Base-by-base conservation (phyloP, 495 filamentous ascomycete species). In the Talaromyces thailandensis region DNA sequence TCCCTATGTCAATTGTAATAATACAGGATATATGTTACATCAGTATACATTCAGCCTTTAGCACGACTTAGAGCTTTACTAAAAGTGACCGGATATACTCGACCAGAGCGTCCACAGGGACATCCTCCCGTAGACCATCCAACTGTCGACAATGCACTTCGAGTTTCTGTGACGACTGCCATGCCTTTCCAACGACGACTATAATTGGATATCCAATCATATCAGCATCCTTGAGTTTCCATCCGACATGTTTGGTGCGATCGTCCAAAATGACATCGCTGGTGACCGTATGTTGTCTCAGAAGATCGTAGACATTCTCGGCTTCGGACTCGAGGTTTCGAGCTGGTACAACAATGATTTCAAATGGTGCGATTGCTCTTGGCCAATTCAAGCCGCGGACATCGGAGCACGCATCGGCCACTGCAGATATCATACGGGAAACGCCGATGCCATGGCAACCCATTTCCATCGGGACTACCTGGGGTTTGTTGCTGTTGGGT, bases 381-480 rank as follows among this genome's bases (percentile, higher is more conserved):
- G 94, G 94, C 94, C 94, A 98, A 66, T 90, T 92, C 14, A 98
- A 79, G 0, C 94, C 94, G 56, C 80, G 84, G 2, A 81, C 65
- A 65, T 94, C 89, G 0, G 85, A 79, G n/a, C 92, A 75, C 6
- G 78, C 70, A 61, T 92, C 86, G 0, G 94, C 91, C 2, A 93
- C 83, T 5, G 94, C 91, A 4, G 86, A 92, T 63, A 98, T 88
- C 72, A 98, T 85, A 31, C 94, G 88, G 1, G 93, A 96, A 24
- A 98, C 82, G 0, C 94, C 94, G 62, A 98, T 96, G 1, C 94
- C 94, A 66, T 98, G 89, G 65, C 95, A 98, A 53, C 94, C 94
- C 93, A 98, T 97, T 60, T 94, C 83, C 73, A 97, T 81, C 0
- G 86, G 76, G 0, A 84, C 79, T 28, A 71, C 71, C 58, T 73